Evolutionary conservation across 176 grass and related monocot genomes (phyloP).

Genomic region (Oryza coarctata): DNA sequence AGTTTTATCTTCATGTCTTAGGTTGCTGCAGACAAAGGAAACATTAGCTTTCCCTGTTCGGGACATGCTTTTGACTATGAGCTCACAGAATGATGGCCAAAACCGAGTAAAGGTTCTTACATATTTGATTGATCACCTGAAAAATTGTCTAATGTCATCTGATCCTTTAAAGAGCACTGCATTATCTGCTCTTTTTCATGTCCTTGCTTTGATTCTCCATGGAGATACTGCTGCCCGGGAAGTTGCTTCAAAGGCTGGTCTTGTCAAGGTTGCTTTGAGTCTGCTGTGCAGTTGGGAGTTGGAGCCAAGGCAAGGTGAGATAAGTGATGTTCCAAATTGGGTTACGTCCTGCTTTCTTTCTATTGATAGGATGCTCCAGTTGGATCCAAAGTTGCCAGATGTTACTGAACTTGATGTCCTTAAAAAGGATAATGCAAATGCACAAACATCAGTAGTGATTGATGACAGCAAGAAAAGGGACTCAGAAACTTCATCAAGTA

Average conservation of each 20-base stretch:
- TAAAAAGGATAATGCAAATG: constrained; percentile 63
- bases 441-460: constrained; percentile 63
- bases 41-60: constrained; percentile 84
- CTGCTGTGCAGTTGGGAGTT: constrained; percentile 73
- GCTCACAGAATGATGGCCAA: constrained; percentile 92
- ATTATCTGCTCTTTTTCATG: constrained; percentile 83
- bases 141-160: constrained; percentile 49
- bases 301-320: constrained; percentile 42
- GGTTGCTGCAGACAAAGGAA: constrained; percentile 75
- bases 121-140: constrained; percentile 91
- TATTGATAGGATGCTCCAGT: constrained; percentile 87
- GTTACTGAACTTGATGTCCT: constrained; percentile 67
- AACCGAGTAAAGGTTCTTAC: constrained; percentile 74
- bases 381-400: constrained; percentile 86
- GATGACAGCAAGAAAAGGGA: constrained; percentile 65
- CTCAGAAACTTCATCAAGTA: constrained; percentile 40
- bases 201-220: constrained; percentile 94
- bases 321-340: constrained; percentile 77
- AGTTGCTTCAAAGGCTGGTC: constrained; percentile 66
- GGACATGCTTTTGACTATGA: constrained; percentile 90
- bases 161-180: constrained; percentile 44
- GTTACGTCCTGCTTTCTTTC: constrained; percentile 94
- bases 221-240: constrained; percentile 78
- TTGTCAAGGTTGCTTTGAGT: constrained; percentile 80
- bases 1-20: constrained; percentile 74